Conservation (phyloP, 2,329 filamentous ascomycete species). For the Cladosporium sp. region DNA sequence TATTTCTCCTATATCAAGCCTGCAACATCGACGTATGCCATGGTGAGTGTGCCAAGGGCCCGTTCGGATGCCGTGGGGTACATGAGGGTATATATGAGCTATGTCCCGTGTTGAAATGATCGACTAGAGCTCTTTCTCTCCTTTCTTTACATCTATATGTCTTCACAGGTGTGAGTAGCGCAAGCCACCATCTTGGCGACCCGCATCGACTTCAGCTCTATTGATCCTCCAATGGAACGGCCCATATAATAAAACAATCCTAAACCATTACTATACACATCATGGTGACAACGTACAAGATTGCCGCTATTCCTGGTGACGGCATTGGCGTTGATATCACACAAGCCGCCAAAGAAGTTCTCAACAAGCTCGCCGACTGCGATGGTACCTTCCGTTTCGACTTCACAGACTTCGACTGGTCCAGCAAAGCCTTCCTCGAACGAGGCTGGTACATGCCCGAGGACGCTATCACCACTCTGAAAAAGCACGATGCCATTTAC, state of each 20-base stretch:
- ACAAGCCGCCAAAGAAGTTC: slow-evolving; percentile 47
- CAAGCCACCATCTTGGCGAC: neutral
- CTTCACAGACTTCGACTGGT: slow-evolving; percentile 51
- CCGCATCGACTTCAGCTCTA: neutral
- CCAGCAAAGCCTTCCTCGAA: slow-evolving; percentile 45
- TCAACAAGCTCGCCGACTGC: slow-evolving; percentile 42
- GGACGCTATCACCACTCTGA: slow-evolving; percentile 48
- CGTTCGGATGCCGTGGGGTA: neutral
- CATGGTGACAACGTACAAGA: slow-evolving; percentile 14
- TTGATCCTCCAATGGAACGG: neutral
- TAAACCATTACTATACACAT: neutral
- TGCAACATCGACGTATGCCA: neutral
- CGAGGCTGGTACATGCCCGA: slow-evolving; percentile 51
- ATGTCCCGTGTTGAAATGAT: neutral
- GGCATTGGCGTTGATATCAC: slow-evolving; percentile 64
- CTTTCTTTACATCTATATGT: neutral
- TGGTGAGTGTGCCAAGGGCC: neutral
- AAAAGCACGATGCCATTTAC: slow-evolving; percentile 52
- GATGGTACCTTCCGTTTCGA: slow-evolving; percentile 46
- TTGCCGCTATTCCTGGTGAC: slow-evolving; percentile 52
- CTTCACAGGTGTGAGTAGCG: neutral
- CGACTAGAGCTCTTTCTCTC: slow-evolving; percentile 1
- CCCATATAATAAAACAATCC: neutral
- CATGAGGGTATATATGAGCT: neutral
- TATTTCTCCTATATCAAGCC: neutral